Evolutionary conservation across 164 flowering plant genomes (phyloP).

Genomic region (Magnolia changhungtana): DNA sequence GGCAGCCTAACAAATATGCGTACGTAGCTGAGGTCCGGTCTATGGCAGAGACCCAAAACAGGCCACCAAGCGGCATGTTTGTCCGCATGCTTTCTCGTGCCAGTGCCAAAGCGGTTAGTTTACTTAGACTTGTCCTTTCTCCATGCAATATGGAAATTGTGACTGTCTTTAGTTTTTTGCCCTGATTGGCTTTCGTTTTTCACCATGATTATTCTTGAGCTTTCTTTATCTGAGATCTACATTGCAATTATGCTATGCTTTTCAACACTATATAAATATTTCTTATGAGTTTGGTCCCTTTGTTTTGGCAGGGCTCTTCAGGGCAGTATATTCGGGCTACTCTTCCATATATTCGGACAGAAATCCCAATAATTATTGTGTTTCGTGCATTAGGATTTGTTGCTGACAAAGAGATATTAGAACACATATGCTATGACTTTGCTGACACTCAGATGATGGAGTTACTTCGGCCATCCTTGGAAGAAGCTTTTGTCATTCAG

Average conservation of each 20-base stretch:
- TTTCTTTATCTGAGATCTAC: too few species aligned
- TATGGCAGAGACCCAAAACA: conserved; percentile 92
- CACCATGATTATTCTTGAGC: neutral
- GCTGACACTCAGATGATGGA: conserved; percentile 96
- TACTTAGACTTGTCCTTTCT: neutral
- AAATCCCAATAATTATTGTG: conserved; percentile 89
- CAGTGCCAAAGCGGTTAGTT: conserved; percentile 89
- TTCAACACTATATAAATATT: too few species aligned
- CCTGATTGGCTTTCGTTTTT: too few species aligned
- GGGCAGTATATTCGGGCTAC: conserved; percentile 94
- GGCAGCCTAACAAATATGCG: conserved; percentile 98
- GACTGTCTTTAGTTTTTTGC: neutral
- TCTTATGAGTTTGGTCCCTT: neutral
- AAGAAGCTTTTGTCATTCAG: conserved; percentile 98
- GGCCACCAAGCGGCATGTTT: conserved; percentile 98
- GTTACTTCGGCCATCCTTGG: conserved; percentile 87
- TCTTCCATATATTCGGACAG: conserved; percentile 83
- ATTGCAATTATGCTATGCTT: too few species aligned
- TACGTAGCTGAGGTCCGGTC: conserved; percentile 95
- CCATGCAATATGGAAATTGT: neutral
- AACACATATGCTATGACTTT: conserved; percentile 88
- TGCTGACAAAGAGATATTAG: conserved; percentile 90
- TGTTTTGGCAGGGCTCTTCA: conserved; percentile 78
- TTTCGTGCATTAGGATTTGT: conserved; percentile 28
- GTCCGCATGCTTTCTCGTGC: conserved; percentile 97